Conservation (phyloP, 371 early-diverging fungal genomes). For the Mortierella sp. region DNA sequence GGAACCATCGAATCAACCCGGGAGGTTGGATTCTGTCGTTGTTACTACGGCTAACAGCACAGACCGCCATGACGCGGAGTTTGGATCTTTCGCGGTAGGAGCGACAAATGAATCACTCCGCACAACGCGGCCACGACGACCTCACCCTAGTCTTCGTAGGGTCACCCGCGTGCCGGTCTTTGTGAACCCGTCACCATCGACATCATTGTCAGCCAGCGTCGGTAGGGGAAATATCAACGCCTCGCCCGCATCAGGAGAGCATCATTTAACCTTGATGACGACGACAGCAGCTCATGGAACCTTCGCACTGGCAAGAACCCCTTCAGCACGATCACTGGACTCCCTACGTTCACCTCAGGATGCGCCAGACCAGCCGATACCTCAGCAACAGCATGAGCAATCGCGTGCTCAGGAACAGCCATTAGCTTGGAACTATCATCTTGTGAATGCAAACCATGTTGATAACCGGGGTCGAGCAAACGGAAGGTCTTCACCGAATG, state of each 20-base stretch:
- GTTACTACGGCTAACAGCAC: no score
- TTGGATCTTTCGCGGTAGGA: no score
- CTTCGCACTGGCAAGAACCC: not conserved
- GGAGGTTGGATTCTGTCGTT: no score
- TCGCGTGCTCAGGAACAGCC: not conserved
- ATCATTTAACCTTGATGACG: not conserved
- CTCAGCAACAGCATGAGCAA: not conserved
- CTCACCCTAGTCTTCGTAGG: not conserved
- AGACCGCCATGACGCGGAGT: no score
- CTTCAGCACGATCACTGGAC: not conserved
- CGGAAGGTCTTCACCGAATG: not conserved
- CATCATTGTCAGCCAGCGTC: no score
- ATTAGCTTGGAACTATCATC: constrained; percentile 9
- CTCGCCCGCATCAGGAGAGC: no score
- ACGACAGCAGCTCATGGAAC: not conserved
- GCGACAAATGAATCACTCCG: no score
- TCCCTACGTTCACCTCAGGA: not conserved
- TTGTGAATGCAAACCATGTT: constrained; percentile 11
- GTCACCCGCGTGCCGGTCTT: not conserved
- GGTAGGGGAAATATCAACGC: no score
- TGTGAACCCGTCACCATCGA: not conserved
- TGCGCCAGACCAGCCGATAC: not conserved
- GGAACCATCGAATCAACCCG: no score
- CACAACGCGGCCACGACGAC: not conserved
- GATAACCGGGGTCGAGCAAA: constrained; percentile 9